These are phyloP conservation scores for Colletotrichum neosansevieriae DNA, from an alignment of 2,329 filamentous ascomycete genomes.

Conservation along the genomic window DNA sequence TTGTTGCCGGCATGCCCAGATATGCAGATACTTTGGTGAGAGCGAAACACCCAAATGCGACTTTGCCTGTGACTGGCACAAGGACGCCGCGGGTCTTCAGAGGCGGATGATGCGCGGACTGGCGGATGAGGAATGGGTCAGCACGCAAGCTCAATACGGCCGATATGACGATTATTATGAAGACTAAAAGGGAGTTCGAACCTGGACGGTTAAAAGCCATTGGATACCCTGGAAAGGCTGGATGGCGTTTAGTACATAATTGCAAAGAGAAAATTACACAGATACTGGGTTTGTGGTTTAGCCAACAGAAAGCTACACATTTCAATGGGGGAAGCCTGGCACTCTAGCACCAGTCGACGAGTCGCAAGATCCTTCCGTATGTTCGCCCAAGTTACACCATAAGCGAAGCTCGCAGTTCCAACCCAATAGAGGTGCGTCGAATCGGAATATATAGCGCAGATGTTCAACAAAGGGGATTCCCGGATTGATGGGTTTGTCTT, in stretches of 20 bases:
- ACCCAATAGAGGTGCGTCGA: no score
- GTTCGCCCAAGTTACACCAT: no score
- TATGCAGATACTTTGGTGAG: conserved; percentile 84
- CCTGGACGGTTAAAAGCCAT: background rate
- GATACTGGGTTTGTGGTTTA: background rate
- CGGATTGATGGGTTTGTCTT: no score
- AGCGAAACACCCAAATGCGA: conserved; percentile 69
- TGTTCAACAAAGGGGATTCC: no score
- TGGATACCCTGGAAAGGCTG: background rate
- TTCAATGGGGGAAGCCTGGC: no score
- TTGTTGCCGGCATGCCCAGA: conserved; percentile 79
- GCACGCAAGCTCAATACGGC: conserved; percentile 71
- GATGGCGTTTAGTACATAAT: background rate
- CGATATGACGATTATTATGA: conserved; percentile 68
- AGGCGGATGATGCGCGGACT: conserved; percentile 67
- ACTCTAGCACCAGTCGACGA: no score
- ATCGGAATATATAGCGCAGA: no score
- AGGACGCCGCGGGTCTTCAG: conserved; percentile 71
- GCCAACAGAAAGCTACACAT: no score
- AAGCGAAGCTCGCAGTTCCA: no score
- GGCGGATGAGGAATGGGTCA: conserved; percentile 72
- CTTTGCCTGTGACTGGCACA: conserved; percentile 84
- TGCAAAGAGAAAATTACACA: no score
- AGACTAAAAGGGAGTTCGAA: conserved; percentile 46
- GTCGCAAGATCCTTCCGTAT: no score